Evolutionary conservation across 176 grass and related monocot species (phyloP), one percentile per base, ranked within the genome.

Genomic region (Aegilops tauschii): DNA sequence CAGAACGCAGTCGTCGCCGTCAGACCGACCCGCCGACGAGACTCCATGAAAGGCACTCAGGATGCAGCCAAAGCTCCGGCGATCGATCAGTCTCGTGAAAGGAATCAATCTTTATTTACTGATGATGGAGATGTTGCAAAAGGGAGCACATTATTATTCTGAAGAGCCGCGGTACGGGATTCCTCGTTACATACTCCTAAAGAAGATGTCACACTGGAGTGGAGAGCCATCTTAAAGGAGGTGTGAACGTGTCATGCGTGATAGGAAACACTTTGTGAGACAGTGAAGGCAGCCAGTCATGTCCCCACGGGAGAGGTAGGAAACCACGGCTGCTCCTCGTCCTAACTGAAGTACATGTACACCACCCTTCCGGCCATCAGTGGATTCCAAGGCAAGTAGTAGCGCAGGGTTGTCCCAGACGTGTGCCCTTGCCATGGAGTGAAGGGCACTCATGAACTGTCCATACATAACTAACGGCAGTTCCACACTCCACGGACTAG

Each of bases 331-430:
- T 44, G 23, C 37, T 40, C 25, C 40, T 18, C 50, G 50, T 54
- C 50, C 50, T 8, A 77, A 64, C 63, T 17, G 12, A 90, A 86
- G 72, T 1, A 50, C 47, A 50, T 50, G 4, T 1, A 17, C n/a
- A 18, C 4, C 63, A 86, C 74, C 74, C 10, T 71, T 61, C 40
- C 7, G 36, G 8, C 4, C 69, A 77, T 50, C 77, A 80, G 81
- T 87, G 8, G 76, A 84, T 91, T 91, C 69, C 85, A 91, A 81
- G 89, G 77, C 69, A 84, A 54, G 50, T 54, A 76, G 77, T 5
- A 37, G 71, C 6, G 72, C 9, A 81, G 27, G 62, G 16, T 56
- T 74, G 59, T 77, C 39, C 80, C 28, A 54, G 2, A 54, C 50
- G 50, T 90, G 50, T 81, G 62, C 62, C 67, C 37, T 82, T 88